Conservation (phyloP, 768 basidiomycete species). For the Neoboletus magnificus region DNA sequence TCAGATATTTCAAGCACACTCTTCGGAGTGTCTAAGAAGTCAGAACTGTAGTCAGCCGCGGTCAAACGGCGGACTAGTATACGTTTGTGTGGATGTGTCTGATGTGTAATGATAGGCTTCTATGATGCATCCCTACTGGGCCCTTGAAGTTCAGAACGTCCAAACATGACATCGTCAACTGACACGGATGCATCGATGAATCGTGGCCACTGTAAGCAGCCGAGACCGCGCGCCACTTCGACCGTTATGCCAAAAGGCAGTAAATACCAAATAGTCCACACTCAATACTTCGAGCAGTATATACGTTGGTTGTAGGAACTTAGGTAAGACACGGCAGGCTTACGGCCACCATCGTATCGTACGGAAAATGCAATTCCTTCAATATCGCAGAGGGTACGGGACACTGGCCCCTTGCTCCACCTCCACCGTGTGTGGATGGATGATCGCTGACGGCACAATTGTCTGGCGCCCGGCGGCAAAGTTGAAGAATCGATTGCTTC, state of each 20-base stretch:
- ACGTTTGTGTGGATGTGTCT: neutral
- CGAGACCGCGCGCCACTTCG: too few species aligned
- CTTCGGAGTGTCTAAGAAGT: neutral
- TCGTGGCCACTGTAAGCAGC: too few species aligned
- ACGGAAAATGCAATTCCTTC: neutral
- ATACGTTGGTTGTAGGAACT: too few species aligned
- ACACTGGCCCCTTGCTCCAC: neutral
- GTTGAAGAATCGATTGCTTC: neutral
- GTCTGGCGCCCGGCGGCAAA: neutral
- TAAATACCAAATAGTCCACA: too few species aligned
- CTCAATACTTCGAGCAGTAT: too few species aligned
- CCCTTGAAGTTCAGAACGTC: too few species aligned
- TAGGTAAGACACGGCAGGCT: neutral
- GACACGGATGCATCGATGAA: too few species aligned
- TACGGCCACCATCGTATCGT: neutral
- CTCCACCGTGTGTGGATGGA: neutral
- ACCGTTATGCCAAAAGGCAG: too few species aligned
- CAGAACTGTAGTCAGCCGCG: neutral
- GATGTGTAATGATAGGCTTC: neutral
- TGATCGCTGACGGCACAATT: neutral
- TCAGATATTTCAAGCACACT: neutral
- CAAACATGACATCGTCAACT: neutral
- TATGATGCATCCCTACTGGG: too few species aligned
- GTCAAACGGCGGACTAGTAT: too few species aligned
- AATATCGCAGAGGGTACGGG: neutral